Percentiles rank a stretch among this genome's conserved stretches.
phyloP scores from a whole-genome alignment of 768 basidiomycete species.

The Exsudoporus frostii region DNA sequence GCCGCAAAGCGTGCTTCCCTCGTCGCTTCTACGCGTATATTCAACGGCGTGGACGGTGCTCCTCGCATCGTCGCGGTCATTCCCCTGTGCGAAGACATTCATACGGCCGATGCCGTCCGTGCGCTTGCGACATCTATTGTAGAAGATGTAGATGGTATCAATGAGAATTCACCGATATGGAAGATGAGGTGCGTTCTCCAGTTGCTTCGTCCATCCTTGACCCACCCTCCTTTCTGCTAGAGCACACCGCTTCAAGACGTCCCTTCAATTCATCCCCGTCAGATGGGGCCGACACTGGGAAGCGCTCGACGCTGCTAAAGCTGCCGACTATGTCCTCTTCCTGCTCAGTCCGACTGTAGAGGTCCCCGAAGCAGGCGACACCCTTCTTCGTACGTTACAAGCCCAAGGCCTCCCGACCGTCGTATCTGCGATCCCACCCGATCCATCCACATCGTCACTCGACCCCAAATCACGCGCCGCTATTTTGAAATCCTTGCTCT shows the following conservation, averaged over 20 bases:
- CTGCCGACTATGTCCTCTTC: constrained; percentile 88
- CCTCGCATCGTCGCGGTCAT: constrained; percentile 88
- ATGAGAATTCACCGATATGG: constrained; percentile 39
- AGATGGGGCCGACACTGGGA: constrained; percentile 70
- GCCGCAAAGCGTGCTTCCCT: constrained; percentile 64
- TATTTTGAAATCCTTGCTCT: constrained; percentile 83
- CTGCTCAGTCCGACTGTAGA: constrained; percentile 78
- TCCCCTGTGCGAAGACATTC: constrained; percentile 71
- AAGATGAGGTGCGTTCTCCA: constrained; percentile 54
- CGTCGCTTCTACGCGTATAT: constrained; percentile 70
- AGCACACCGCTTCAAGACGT: constrained; percentile 87
- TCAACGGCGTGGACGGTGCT: constrained; percentile 71
- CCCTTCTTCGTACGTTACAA: constrained; percentile 81
- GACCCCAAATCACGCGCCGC: constrained; percentile 63
- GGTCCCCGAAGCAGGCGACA: constrained; percentile 84
- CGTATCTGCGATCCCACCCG: constrained; percentile 67
- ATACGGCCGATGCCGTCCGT: constrained; percentile 46
- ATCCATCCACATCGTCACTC: constrained; percentile 39
- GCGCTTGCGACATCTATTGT: constrained; percentile 62
- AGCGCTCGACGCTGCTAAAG: constrained; percentile 80
- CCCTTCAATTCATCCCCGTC: constrained; percentile 81
- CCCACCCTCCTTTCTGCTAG: constrained; percentile 36
- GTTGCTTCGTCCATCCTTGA: background rate
- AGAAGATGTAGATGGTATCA: constrained; percentile 30
- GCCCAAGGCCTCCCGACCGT: constrained; percentile 87